Evolutionary conservation across 352 stramenopile genomes (phyloP), one percentile per base, ranked within the genome.

Genomic region (Pythium monospermum): DNA sequence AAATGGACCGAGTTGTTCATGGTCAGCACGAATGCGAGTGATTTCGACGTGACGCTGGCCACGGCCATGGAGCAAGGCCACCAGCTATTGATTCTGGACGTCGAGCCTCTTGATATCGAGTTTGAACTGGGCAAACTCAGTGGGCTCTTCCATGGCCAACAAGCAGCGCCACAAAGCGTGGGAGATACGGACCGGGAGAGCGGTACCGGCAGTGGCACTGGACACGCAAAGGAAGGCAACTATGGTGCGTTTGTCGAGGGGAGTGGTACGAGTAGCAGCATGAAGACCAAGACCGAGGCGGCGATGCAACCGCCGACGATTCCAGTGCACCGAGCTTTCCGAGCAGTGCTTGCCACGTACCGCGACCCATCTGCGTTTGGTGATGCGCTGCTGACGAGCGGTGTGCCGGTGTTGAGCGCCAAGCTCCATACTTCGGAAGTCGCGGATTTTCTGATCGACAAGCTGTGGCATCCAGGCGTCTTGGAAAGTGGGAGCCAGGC

Each of bases 1-100:
- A 39, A 60, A 12, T 87, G 75, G 71, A 37, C 45, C 3, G 38
- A 81, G 0, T 66, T 83, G 3, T 51, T 65, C 33, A 79, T 81
- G 67, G 55, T 81, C 1, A 68, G 60, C 28, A 52, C 61, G 8
- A 62, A 55, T 38, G 66, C 64, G 0, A 6, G 22, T 4, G 71
- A 80, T 23, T 67, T 88, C 16, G 43, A 71, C 8, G 22, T 60
- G 0, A 62, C 66, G 0, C 45, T 88, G 12, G 19, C 26, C 5
- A n/a, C 42, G 2, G 73, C 77, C 15, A 61, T 83, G n/a, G 41
- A 37, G 15, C 54, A 75, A 8, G 77, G 75, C 1, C 60, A 84
- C 11, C 75, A 86, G 43, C 33, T 88, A 6, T 19, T 88, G 16
- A 72, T 88, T 6, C 49, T 88, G 0, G 77, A 86, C 13, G 65